Percentiles rank a stretch among this genome's conserved stretches.
Evolutionary conservation across 2,329 filamentous ascomycete genomes (phyloP).

Genomic region (Grosmannia clavigera): DNA sequence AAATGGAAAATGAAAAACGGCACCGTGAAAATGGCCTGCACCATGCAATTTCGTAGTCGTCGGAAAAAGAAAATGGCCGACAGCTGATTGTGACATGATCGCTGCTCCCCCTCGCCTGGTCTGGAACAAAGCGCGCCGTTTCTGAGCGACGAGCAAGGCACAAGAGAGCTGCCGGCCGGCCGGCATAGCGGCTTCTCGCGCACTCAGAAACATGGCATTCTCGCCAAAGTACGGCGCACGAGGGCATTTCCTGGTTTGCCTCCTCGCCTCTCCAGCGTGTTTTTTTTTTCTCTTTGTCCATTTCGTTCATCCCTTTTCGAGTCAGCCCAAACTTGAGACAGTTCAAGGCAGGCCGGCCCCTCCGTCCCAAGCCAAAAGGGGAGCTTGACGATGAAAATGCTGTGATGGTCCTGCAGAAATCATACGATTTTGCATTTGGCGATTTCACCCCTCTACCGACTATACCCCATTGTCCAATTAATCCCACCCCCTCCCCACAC

Average conservation of each 20-base stretch:
- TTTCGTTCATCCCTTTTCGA: background rate
- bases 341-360: background rate
- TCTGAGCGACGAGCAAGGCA: background rate
- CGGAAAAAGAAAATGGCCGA: background rate
- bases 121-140: constrained; percentile 1
- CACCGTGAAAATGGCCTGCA: too few species aligned
- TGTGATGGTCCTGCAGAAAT: constrained; percentile 10
- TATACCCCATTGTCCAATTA: background rate
- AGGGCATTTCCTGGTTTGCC: background rate
- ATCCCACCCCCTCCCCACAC: background rate
- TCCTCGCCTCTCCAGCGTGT: background rate
- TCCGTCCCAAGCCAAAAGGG: background rate
- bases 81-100: constrained; percentile 10
- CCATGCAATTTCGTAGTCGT: too few species aligned
- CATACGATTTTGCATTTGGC: constrained; percentile 10
- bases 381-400: background rate
- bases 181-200: background rate
- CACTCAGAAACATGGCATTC: background rate
- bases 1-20: too few species aligned
- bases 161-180: too few species aligned
- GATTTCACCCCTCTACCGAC: background rate
- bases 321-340: background rate
- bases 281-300: background rate
- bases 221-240: background rate
- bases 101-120: background rate